phyloP scores from a whole-genome alignment of 2,329 filamentous ascomycete genomes.

The Calonectria henricotiae region DNA sequence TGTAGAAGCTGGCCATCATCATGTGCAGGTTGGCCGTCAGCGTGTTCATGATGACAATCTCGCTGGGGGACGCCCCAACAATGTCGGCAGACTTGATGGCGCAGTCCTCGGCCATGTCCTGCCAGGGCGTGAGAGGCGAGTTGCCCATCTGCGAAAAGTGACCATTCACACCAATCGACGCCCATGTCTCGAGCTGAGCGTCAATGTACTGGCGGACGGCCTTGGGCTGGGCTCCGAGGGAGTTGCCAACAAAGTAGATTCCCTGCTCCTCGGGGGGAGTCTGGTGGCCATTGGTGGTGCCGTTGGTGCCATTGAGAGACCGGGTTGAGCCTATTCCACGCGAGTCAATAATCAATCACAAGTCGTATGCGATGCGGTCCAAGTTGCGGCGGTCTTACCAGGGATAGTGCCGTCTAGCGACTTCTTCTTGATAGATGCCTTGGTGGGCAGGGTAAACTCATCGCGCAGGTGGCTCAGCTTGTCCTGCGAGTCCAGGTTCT shows the following conservation, averaged over 20 bases:
- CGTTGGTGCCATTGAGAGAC: conserved; percentile 48
- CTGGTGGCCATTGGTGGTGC: conserved; percentile 46
- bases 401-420: conserved; percentile 66
- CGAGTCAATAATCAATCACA: background rate
- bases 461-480: conserved; percentile 74
- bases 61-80: conserved; percentile 80
- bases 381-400: conserved; percentile 52
- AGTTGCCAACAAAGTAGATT: conserved; percentile 93
- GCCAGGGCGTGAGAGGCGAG: conserved; percentile 80
- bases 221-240: conserved; percentile 86
- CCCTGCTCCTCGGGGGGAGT: conserved; percentile 54
- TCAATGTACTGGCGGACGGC: conserved; percentile 77
- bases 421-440: conserved; percentile 78
- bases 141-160: conserved; percentile 82
- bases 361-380: background rate
- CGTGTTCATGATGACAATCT: conserved; percentile 92
- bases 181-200: conserved; percentile 87
- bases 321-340: conserved; percentile 34
- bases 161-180: conserved; percentile 85
- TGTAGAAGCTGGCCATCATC: conserved; percentile 88
- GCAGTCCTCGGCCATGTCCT: conserved; percentile 84
- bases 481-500: conserved; percentile 73
- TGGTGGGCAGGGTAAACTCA: conserved; percentile 85
- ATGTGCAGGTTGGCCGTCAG: conserved; percentile 87
- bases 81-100: conserved; percentile 80